Evolutionary conservation across 306 rosid species (phyloP), one percentile per base, ranked within the genome.

Genomic region (Hippophae tibetana): DNA sequence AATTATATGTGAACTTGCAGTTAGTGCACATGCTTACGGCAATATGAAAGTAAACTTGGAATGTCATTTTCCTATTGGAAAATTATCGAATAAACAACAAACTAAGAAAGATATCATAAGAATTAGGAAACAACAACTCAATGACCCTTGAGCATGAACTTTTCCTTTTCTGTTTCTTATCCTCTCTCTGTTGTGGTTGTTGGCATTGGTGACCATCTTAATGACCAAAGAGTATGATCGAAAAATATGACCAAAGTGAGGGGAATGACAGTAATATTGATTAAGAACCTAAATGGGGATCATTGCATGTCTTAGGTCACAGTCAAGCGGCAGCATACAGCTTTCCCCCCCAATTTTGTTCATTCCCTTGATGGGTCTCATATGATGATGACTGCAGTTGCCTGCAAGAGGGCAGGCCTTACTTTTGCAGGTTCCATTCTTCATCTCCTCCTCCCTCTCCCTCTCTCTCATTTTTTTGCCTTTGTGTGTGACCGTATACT

Each of bases 311-410:
- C 72, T 27, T 58, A 90, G 98, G 81, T 90, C 64, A 60, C 83
- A 84, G 84, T 67, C 68, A 79, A 54, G 73, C 79, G 95, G 76
- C 98, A 90, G 70, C 82, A 81, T 69, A 85, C 96, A 13, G 96
- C 98, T 12, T 90, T 90, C 69, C 98, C 98, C 6, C 98, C 98
- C 50, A 90, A 90, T 70, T 87, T 90, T 76, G 89, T 90, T 71
- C 98, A 90, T 77, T 90, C 98, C 52, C 98, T 90, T 0, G 98
- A 90, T 70, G 86, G 98, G 65, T 83, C 98, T 72, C 98, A 90
- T 76, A 90, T 90, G 98, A 90, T 90, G 98, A 90, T 87, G 98
- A 90, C 98, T 18, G 96, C 98, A 18, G 73, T 79, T 72, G 87
- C 93, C 75, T 85, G 98, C 81, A 78, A 79, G 72, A 76, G 58